phyloP scores from a whole-genome alignment of 1,284 basidiomycete species.

The Xanthoconium separans region DNA sequence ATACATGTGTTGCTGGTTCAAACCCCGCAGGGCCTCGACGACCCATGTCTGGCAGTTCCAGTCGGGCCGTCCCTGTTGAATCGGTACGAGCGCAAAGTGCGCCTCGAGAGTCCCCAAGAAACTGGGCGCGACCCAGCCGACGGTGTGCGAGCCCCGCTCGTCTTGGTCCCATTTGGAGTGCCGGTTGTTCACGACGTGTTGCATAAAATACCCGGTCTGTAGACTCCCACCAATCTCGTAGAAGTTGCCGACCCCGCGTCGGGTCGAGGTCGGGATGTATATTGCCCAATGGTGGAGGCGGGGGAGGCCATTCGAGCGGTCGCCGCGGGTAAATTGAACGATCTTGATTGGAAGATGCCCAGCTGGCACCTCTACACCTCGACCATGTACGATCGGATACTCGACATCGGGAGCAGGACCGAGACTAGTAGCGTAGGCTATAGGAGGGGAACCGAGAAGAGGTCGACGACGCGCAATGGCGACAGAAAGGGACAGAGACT shows the following conservation, averaged over 20 bases:
- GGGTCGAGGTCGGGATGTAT: slow-evolving; percentile 13
- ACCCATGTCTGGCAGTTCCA: slow-evolving; percentile 24
- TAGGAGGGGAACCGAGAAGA: too few relatives aligned
- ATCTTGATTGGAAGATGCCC: slow-evolving; percentile 20
- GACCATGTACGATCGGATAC: slow-evolving; percentile 2
- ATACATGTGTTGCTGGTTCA: slow-evolving; percentile 9
- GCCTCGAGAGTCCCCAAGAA: not conserved
- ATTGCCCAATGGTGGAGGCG: slow-evolving; percentile 7
- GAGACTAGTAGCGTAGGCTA: slow-evolving; percentile 9
- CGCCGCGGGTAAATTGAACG: slow-evolving; percentile 14
- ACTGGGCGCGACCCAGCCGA: not conserved
- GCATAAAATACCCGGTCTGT: slow-evolving; percentile 1
- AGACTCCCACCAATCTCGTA: slow-evolving; percentile 20
- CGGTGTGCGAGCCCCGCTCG: slow-evolving; percentile 2
- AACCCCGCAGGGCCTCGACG: slow-evolving; percentile 8
- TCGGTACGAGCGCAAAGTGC: slow-evolving; percentile 11
- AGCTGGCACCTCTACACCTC: slow-evolving; percentile 7
- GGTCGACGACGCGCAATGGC: not conserved
- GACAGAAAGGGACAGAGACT: not conserved
- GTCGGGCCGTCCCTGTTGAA: slow-evolving; percentile 8
- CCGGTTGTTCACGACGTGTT: slow-evolving; percentile 8
- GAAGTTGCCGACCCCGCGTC: slow-evolving; percentile 20
- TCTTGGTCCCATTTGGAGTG: slow-evolving; percentile 9
- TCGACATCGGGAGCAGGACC: too few relatives aligned
- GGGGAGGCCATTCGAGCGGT: slow-evolving; percentile 1